These are phyloP conservation scores for Pelargonium citronellum DNA, from an alignment of 441 rosid species.

Conservation along the genomic window DNA sequence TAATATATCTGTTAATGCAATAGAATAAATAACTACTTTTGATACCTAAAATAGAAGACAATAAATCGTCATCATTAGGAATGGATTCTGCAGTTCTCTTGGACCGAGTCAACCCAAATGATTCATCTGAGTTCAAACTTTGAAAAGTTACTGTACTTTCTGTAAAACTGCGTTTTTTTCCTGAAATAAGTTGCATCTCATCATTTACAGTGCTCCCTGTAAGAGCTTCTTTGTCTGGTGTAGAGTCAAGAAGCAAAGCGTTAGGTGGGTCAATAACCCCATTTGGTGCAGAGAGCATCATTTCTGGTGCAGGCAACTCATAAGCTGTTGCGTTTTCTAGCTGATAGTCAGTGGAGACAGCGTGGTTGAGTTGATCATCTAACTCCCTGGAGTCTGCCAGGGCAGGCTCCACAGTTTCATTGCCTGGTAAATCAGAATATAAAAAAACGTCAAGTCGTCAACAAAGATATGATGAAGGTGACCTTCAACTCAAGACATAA, in stretches of 20 bases:
- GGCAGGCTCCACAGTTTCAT: slow-evolving; percentile 28
- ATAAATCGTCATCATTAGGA: slow-evolving; percentile 89
- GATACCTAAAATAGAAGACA: slow-evolving; percentile 94
- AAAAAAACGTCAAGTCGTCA: slow-evolving; percentile 10
- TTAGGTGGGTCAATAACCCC: slow-evolving; percentile 38
- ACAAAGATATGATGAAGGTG: slow-evolving; percentile 18
- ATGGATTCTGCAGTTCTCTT: slow-evolving; percentile 57
- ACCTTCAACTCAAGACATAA: slow-evolving; percentile 8
- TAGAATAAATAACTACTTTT: slow-evolving; percentile 1
- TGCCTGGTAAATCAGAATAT: slow-evolving; percentile 37
- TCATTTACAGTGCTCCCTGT: slow-evolving; percentile 36
- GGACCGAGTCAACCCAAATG: slow-evolving; percentile 50
- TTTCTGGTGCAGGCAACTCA: slow-evolving; percentile 69
- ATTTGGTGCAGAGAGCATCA: slow-evolving; percentile 57
- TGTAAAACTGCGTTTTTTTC: slow-evolving; percentile 65
- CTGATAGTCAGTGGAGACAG: slow-evolving; percentile 31
- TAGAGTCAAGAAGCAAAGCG: slow-evolving; percentile 46
- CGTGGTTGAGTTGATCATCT: slow-evolving; percentile 35
- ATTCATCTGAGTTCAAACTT: slow-evolving; percentile 63
- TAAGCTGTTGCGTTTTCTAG: slow-evolving; percentile 31
- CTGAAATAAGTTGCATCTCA: slow-evolving; percentile 41
- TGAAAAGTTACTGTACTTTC: slow-evolving; percentile 71
- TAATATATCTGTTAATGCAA: slow-evolving; percentile 8
- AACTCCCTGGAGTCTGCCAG: slow-evolving; percentile 28
- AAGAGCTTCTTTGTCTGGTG: slow-evolving; percentile 54